A percentile compares a stretch with the other conserved stretches of the same genome.
Evolutionary conservation across 371 early-diverging fungal genomes (phyloP).

Genomic region (Apophysomyces sp.): DNA sequence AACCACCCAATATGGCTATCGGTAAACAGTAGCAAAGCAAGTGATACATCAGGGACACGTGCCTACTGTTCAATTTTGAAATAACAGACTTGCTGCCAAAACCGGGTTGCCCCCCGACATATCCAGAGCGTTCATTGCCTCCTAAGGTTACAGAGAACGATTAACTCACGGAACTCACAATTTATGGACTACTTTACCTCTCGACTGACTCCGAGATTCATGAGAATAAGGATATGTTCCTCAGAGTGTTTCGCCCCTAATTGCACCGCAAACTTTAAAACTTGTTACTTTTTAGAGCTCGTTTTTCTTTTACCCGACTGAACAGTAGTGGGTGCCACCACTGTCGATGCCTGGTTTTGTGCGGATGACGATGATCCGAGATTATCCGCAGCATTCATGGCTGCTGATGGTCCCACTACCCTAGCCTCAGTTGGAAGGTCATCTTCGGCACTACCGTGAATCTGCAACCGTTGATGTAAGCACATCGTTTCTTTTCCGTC

Average conservation of each 20-base stretch:
- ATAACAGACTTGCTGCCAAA: conserved; percentile 80
- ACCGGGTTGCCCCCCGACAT: conserved; percentile 84
- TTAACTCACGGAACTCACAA: neutral
- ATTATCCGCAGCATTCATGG: conserved; percentile 21
- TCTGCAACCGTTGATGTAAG: conserved; percentile 23
- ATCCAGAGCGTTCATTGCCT: conserved; percentile 82
- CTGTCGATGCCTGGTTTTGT: conserved; percentile 5
- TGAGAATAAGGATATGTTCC: conserved; percentile 33
- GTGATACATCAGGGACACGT: conserved; percentile 4
- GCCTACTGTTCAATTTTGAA: conserved; percentile 33
- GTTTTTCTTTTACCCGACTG: neutral
- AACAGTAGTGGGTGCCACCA: neutral
- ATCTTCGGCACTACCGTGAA: conserved; percentile 42
- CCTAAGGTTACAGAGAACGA: conserved; percentile 43
- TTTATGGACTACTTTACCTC: conserved; percentile 21
- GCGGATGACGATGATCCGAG: conserved; percentile 21
- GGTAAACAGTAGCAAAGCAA: conserved; percentile 8
- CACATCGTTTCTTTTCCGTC: conserved; percentile 7
- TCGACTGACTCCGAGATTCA: conserved; percentile 45
- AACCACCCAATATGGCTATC: conserved; percentile 7
- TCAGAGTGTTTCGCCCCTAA: conserved; percentile 29
- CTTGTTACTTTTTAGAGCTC: neutral
- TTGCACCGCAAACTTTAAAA: neutral
- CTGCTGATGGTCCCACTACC: conserved; percentile 27
- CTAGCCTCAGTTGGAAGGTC: conserved; percentile 40